Evolutionary conservation across 2,329 filamentous ascomycete species (phyloP), one percentile per base, ranked within the genome.

Genomic region (Cladosporium sp.): DNA sequence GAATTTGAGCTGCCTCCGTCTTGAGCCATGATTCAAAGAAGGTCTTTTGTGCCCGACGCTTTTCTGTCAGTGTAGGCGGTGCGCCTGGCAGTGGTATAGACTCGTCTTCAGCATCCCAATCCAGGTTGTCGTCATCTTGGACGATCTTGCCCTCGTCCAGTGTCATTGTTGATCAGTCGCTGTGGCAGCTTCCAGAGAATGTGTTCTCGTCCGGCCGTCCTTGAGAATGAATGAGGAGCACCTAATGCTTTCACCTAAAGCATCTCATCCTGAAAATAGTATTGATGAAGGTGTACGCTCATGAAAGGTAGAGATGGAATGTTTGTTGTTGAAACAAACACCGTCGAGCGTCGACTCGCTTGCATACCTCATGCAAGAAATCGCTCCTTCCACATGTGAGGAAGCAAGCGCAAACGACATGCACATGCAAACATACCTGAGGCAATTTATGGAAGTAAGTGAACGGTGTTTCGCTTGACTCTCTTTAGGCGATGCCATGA

Each of bases 11-110:
- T 29, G 70, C 72, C 45, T 70, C 69, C 44, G 72, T 68, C 24
- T 67, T 64, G 12, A 72, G 68, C 60, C 69, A 76, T 7, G 60
- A 56, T 17, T 65, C 65, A 62, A 77, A 72, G 4, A 71, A 61
- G 9, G 66, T 66, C 41, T 70, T 71, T 55, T 76, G 73, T 13
- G 61, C 66, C 29, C 65, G 64, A 8, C 69, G 65, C 54, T 66
- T 71, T 54, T 75, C 67, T 8, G 56, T 57, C 32, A 56, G 53
- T 6, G 54, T 64, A 6, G 64, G 66, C 6, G 60, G 55, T 11
- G 55, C 45, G 7, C 44, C 54, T 20, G 36, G n/a, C 4, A 15
- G 27, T 12, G 48, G 27, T 20, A 36, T 24, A 48, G 47, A 32
- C 13, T 54, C 30, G 27, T 58, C 52, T 37, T 56, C 52, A 13